Evolutionary conservation across 805 yeast species (phyloP).

Genomic region (Pichia eremophila): DNA sequence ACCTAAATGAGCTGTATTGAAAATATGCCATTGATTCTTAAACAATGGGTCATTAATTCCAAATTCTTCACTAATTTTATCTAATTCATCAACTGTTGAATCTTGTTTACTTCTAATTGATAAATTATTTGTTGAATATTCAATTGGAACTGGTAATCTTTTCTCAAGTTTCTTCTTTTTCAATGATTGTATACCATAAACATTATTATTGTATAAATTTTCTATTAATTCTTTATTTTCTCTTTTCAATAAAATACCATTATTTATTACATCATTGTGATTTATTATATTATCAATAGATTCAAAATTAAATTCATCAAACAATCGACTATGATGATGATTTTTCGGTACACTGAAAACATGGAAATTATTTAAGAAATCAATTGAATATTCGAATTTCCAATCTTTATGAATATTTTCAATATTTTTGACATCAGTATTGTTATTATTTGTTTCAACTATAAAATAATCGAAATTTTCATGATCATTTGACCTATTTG

Average conservation of each 20-base stretch:
- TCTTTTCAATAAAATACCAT: not conserved
- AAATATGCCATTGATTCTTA: constrained; percentile 82
- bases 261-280: constrained; percentile 19
- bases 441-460: constrained; percentile 1
- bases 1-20: constrained; percentile 64
- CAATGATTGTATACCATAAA: constrained; percentile 45
- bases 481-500: not conserved
- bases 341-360: constrained; percentile 50
- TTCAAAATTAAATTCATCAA: constrained; percentile 25
- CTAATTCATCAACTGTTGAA: constrained; percentile 39
- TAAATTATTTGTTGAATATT: not conserved
- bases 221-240: constrained; percentile 17
- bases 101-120: constrained; percentile 29
- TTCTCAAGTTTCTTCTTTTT: constrained; percentile 44
- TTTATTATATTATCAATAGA: not conserved
- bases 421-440: constrained; percentile 20
- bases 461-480: constrained; percentile 6
- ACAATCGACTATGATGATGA: constrained; percentile 23
- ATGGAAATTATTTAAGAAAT: constrained; percentile 52
- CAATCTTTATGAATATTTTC: constrained; percentile 32
- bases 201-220: constrained; percentile 24
- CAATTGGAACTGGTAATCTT: constrained; percentile 46
- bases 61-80: constrained; percentile 41
- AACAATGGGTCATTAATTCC: constrained; percentile 79
- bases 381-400: constrained; percentile 54